Percentiles rank a stretch among this genome's conserved stretches.
These are phyloP conservation scores for Cystofilobasidium ferigula DNA, from an alignment of 768 basidiomycete genomes.

Conservation along the genomic window DNA sequence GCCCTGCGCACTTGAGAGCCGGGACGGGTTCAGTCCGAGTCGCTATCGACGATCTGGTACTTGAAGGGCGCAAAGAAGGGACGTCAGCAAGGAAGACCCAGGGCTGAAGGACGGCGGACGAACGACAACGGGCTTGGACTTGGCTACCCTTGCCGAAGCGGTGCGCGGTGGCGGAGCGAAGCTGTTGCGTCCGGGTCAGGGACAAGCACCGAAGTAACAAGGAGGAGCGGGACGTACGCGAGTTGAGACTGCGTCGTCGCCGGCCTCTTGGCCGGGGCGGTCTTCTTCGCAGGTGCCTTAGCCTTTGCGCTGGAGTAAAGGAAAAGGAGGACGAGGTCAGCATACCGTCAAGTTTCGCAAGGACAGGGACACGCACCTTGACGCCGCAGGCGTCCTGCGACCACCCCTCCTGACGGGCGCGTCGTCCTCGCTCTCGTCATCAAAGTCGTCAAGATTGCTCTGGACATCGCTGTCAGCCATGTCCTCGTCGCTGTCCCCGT, in stretches of 20 bases:
- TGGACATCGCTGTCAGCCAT: not conserved
- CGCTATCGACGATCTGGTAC: not conserved
- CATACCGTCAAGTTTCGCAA: too few species aligned
- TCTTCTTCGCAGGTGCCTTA: constrained; percentile 34
- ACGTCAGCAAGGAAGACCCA: not conserved
- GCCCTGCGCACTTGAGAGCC: too few species aligned
- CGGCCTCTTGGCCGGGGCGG: constrained; percentile 30
- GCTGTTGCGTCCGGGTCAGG: not conserved
- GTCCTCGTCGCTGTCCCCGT: constrained; percentile 41
- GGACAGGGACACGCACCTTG: not conserved
- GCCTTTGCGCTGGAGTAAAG: too few species aligned
- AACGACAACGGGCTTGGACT: not conserved
- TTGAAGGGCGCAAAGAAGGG: not conserved
- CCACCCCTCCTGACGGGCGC: constrained; percentile 15
- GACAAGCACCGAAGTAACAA: not conserved
- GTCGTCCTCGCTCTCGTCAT: constrained; percentile 48
- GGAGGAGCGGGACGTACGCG: not conserved
- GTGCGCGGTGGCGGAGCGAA: not conserved
- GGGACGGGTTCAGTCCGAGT: not conserved
- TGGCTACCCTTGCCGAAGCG: not conserved
- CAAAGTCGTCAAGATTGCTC: constrained; percentile 31
- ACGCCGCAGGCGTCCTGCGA: not conserved
- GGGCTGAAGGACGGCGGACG: not conserved
- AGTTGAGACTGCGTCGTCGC: not conserved
- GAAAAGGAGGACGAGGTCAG: too few species aligned